Evolutionary conservation across 176 grass and related monocot species (phyloP).

Genomic region (Phyllostachys edulis): DNA sequence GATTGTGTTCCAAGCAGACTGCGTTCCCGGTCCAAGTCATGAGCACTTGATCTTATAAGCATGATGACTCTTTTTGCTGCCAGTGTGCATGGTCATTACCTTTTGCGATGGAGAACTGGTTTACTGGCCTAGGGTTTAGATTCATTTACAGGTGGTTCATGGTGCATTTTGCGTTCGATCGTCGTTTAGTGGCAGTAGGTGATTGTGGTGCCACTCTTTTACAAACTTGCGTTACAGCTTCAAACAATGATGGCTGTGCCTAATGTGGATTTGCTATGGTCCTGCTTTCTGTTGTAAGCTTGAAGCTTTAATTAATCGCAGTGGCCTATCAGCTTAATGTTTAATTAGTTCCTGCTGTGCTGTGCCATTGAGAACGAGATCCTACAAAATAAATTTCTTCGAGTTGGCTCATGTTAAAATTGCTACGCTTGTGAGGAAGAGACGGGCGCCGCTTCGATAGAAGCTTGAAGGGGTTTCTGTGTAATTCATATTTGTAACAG

Average conservation of each 20-base stretch:
- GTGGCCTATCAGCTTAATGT: not conserved
- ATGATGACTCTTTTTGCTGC: not conserved
- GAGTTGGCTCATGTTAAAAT: no score
- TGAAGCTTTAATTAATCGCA: not conserved
- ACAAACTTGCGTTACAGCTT: not conserved
- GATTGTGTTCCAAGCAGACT: slow-evolving; percentile 56
- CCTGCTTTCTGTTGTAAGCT: not conserved
- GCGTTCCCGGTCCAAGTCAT: slow-evolving; percentile 28
- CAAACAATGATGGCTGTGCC: not conserved
- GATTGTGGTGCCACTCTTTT: not conserved
- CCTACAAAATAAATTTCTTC: not conserved
- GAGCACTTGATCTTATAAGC: not conserved
- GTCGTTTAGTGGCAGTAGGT: not conserved
- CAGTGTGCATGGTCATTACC: not conserved
- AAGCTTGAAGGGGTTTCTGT: no score
- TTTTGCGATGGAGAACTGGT: not conserved
- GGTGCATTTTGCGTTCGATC: not conserved
- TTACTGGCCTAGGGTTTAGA: not conserved
- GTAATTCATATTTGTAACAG: not conserved
- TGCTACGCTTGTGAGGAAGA: no score
- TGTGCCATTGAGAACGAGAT: not conserved
- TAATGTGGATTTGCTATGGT: not conserved
- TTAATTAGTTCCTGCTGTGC: not conserved
- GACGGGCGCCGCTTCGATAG: no score
- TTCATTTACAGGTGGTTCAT: no score